Conservation (phyloP, 345 rosid species). For the Eucalyptus sp. region DNA sequence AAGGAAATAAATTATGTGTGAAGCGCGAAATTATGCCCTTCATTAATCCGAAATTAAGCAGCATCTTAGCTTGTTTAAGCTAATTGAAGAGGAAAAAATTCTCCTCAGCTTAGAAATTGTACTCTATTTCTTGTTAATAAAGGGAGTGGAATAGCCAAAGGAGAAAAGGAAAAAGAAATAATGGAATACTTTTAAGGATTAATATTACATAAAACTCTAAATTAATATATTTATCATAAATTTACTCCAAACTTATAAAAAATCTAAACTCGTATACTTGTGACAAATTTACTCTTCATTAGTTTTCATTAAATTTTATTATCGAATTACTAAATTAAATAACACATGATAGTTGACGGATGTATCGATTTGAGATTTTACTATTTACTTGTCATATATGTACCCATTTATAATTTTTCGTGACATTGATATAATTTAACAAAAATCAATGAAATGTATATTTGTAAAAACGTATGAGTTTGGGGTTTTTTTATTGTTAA, state of each 20-base stretch:
- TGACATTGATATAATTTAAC: no score
- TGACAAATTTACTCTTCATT: no score
- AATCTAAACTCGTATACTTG: rapidly evolving
- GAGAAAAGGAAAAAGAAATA: not conserved
- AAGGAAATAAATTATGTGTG: not conserved
- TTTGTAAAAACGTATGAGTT: rapidly evolving
- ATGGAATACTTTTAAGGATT: not conserved
- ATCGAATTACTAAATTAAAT: no score
- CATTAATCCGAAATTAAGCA: not conserved
- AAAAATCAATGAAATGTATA: rapidly evolving
- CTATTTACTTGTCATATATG: rapidly evolving
- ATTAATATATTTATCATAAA: no score
- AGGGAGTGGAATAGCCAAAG: not conserved
- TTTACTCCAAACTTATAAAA: no score
- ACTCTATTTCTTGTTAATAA: not conserved
- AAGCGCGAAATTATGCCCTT: not conserved
- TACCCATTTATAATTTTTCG: rapidly evolving
- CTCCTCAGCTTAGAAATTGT: not conserved
- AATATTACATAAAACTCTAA: no score
- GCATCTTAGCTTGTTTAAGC: not conserved
- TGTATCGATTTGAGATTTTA: rapidly evolving
- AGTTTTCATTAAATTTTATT: no score
- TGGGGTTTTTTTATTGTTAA: no score
- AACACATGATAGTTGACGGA: no score
- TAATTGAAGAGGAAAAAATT: not conserved